These are phyloP conservation scores for Mycena sp. DNA, from an alignment of 1,284 basidiomycete genomes.

Conservation along the genomic window DNA sequence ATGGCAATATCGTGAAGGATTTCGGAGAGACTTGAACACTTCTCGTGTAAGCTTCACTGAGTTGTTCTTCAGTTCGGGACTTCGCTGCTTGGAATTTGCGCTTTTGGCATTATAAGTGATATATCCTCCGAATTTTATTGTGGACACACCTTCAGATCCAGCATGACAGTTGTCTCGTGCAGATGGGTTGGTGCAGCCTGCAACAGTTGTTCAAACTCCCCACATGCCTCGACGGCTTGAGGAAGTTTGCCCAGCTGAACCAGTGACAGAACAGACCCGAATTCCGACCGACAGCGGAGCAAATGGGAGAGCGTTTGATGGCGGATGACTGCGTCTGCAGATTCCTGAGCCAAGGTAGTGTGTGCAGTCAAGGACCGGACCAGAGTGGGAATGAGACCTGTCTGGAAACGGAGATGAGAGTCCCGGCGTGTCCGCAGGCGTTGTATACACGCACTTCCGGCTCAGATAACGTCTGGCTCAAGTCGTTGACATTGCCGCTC, in stretches of 20 bases:
- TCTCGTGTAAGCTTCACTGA: slow-evolving; percentile 72
- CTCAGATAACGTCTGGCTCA: slow-evolving; percentile 61
- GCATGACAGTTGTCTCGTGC: slow-evolving; percentile 56
- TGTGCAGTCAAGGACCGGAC: slow-evolving; percentile 62
- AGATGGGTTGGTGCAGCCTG: slow-evolving; percentile 62
- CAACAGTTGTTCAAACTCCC: slow-evolving; percentile 55
- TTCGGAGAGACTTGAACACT: slow-evolving; percentile 61
- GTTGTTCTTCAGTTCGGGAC: slow-evolving; percentile 74
- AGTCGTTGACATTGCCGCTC: slow-evolving; percentile 58
- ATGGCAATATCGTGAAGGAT: slow-evolving; percentile 58
- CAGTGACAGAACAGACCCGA: slow-evolving; percentile 52
- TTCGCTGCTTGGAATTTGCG: slow-evolving; percentile 60
- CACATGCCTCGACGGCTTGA: slow-evolving; percentile 59
- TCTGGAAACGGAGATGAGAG: slow-evolving; percentile 50
- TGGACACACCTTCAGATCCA: slow-evolving; percentile 65
- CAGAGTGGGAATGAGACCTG: slow-evolving; percentile 70
- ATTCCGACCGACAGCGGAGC: slow-evolving; percentile 55
- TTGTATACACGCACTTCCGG: slow-evolving; percentile 57
- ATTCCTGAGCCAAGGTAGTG: slow-evolving; percentile 66
- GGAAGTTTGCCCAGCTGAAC: slow-evolving; percentile 67
- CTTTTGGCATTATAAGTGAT: slow-evolving; percentile 46
- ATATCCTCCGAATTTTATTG: background rate
- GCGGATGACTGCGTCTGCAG: slow-evolving; percentile 60
- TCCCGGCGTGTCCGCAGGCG: slow-evolving; percentile 5
- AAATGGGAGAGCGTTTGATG: slow-evolving; percentile 64